A percentile compares a stretch with the other conserved stretches of the same genome.
Conservation (phyloP, 2,329 filamentous ascomycete species). For the Alternaria postmessia region DNA sequence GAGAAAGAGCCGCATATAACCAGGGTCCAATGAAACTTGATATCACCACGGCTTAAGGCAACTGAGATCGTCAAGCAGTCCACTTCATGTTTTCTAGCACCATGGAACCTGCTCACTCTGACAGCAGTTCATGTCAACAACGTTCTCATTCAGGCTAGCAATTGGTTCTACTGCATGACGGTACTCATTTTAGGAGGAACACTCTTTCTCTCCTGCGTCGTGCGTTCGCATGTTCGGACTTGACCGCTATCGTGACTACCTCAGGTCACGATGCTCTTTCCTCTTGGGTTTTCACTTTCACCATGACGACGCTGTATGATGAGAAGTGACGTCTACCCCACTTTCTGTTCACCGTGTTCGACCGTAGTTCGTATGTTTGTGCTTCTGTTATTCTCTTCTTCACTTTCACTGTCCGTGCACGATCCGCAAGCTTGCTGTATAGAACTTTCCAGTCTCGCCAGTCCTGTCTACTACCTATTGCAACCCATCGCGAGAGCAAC, state of each 20-base stretch:
- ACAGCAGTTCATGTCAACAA: background rate
- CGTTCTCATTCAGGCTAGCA: background rate
- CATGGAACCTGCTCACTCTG: background rate
- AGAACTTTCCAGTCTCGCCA: background rate
- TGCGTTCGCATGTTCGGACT: background rate
- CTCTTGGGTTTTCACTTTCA: background rate
- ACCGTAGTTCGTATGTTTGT: background rate
- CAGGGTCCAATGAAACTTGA: background rate
- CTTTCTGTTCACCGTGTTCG: background rate
- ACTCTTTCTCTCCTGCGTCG: background rate
- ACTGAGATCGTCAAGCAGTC: background rate
- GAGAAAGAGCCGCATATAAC: background rate
- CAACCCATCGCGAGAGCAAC: background rate
- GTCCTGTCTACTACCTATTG: background rate
- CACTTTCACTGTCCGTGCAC: conserved; percentile 6
- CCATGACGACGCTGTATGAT: background rate
- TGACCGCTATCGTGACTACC: background rate
- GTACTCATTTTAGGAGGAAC: background rate
- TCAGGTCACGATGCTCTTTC: background rate
- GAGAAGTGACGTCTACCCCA: background rate
- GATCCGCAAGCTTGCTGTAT: no score
- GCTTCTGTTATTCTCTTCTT: background rate
- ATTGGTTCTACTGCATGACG: background rate
- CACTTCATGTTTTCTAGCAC: background rate
- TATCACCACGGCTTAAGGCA: background rate